Evolutionary conservation across 2,329 filamentous ascomycete species (phyloP).

Genomic region (Knufia petricola): DNA sequence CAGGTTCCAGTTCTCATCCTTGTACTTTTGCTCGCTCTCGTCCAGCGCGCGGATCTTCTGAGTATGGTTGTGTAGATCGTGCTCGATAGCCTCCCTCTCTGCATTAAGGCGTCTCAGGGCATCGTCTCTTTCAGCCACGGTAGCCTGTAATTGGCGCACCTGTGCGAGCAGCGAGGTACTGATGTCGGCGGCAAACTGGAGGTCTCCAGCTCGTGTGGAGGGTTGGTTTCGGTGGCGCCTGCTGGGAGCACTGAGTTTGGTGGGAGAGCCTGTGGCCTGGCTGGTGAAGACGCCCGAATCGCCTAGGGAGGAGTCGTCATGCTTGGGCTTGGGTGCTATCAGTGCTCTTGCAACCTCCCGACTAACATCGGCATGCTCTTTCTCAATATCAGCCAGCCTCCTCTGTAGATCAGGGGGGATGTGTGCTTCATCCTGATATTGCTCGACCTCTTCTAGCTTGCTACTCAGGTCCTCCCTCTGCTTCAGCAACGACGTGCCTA

Average conservation of each 20-base stretch:
- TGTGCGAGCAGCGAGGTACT: conserved; percentile 91
- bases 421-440: conserved; percentile 63
- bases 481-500: conserved; percentile 77
- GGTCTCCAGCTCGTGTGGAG: conserved; percentile 80
- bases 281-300: conserved; percentile 71
- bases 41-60: conserved; percentile 75
- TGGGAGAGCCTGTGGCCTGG: conserved; percentile 74
- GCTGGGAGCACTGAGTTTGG: conserved; percentile 78
- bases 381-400: conserved; percentile 78
- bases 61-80: conserved; percentile 67
- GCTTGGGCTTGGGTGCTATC: conserved; percentile 67
- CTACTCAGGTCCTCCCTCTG: conserved; percentile 78
- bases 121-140: conserved; percentile 81
- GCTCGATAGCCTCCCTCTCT: conserved; percentile 70
- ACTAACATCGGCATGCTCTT: conserved; percentile 89
- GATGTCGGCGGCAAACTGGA: conserved; percentile 97
- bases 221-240: conserved; percentile 86
- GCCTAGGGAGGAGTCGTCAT: conserved; percentile 55
- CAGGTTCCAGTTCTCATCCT: conserved; percentile 97
- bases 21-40: conserved; percentile 91
- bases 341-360: conserved; percentile 82
- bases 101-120: conserved; percentile 63
- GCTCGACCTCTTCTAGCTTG: conserved; percentile 73
- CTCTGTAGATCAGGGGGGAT: conserved; percentile 73
- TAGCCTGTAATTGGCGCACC: conserved; percentile 76